Evolutionary conservation across 2,329 filamentous ascomycete species (phyloP).

Genomic region (Colletotrichum chlorophyti): DNA sequence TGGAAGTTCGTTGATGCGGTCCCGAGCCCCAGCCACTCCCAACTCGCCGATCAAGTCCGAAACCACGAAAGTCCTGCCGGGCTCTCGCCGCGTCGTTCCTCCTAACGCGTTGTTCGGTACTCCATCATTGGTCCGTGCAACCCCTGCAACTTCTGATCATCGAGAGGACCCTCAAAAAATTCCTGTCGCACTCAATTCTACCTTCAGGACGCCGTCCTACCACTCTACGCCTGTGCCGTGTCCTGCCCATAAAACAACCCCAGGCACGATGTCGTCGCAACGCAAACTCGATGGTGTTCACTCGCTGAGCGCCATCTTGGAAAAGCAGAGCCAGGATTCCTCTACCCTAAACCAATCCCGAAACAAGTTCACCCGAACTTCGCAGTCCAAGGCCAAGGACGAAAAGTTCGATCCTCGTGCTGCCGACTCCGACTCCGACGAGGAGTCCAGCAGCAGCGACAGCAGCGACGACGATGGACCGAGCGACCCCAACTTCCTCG

Average conservation of each 20-base stretch:
- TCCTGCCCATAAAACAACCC: neutral
- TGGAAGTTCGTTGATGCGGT: constrained; percentile 21
- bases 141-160: constrained; percentile 10
- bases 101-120: neutral
- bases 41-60: neutral
- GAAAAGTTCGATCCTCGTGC: constrained; percentile 30
- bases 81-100: constrained; percentile 2
- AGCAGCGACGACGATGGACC: constrained; percentile 12
- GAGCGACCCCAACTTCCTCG: neutral
- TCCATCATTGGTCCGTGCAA: constrained; percentile 18
- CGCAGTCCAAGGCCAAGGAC: constrained; percentile 29
- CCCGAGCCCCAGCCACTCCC: constrained; percentile 1
- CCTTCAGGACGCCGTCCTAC: constrained; percentile 13
- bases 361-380: constrained; percentile 10
- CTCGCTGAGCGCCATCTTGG: constrained; percentile 22
- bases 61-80: neutral
- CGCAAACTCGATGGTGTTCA: constrained; percentile 27
- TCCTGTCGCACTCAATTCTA: constrained; percentile 12
- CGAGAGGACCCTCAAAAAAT: constrained; percentile 21
- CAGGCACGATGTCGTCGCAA: constrained; percentile 24
- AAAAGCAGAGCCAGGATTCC: constrained; percentile 9
- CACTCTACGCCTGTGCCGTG: neutral
- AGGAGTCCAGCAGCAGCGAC: constrained; percentile 38
- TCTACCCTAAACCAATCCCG: neutral
- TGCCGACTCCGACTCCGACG: constrained; percentile 26